Base-by-base conservation (phyloP, 495 filamentous ascomycete species). In the Tuber borchii region DNA sequence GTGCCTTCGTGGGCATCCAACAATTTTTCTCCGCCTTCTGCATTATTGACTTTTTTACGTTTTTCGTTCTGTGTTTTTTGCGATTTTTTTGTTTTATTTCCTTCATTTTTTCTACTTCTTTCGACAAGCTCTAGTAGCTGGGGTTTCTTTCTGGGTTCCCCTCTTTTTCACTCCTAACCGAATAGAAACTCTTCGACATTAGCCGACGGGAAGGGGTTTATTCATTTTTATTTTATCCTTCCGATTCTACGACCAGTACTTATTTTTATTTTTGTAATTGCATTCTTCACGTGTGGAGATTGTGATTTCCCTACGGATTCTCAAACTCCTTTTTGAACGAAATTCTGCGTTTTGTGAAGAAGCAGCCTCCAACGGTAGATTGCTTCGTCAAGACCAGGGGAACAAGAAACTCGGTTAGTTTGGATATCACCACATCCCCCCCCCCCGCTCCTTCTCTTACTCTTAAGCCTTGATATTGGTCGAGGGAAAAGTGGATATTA, bases 401-500 rank as follows among this genome's bases (percentile, higher is more conserved):
- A 75, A 69, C 73, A 48, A 34, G 26, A 79, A 79, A 79, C 70
- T 79, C 73, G 78, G 78, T 79, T 79, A 79, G 78, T 79, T 71
- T 65, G 56, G 56, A 34, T 65, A 65, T 65, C 12, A 65, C 61
- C 44, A 44, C 39, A 45, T 51, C 37, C 37, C 44, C 56, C 43
- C 65, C 56, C 56, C 43, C 65, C 56, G 20, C 69, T 68, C 74
- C 72, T 70, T 51, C 39, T 65, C 43, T 43, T 70, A 39, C 22
- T 74, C 40, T 69, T 46, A 51, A 48, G 42, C 22, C 37, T 43
- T 44, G 22, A 40, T 68, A 39, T 71, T 51, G 26, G 6, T 16
- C 17, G 6, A 17, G n/a, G 39, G 39, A 7, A 6, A 34, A 17
- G 56, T 65, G 26, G 26, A 65, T 34, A 34, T 26, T 65, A 16